phyloP scores from a whole-genome alignment of 768 basidiomycete genomes.

The Boletus speciosus region DNA sequence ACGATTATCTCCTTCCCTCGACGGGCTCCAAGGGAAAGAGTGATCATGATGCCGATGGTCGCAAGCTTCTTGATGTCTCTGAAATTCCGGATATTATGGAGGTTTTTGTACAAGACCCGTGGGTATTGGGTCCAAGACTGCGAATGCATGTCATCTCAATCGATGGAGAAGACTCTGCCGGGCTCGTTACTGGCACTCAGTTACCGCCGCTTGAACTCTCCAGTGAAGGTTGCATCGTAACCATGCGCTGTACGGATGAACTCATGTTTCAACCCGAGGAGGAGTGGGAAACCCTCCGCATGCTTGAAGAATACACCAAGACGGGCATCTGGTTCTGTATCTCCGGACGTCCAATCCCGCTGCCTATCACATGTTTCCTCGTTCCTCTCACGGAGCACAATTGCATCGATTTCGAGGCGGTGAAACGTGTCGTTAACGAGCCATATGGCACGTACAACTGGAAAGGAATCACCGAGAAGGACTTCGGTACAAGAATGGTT shows the following conservation, averaged over 20 bases:
- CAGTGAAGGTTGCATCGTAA: constrained; percentile 28
- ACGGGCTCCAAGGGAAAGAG: constrained; percentile 47
- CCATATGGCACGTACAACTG: constrained; percentile 55
- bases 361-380: constrained; percentile 57
- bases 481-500: constrained; percentile 51
- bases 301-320: constrained; percentile 66
- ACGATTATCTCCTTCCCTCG: constrained; percentile 78
- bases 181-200: constrained; percentile 62
- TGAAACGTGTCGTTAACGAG: constrained; percentile 46
- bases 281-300: constrained; percentile 42
- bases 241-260: constrained; percentile 47
- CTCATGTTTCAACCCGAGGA: constrained; percentile 46
- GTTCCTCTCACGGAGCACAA: constrained; percentile 54
- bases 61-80: constrained; percentile 39
- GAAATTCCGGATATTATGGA: constrained; percentile 52
- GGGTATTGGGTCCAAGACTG: constrained; percentile 52
- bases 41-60: constrained; percentile 53
- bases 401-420: constrained; percentile 56
- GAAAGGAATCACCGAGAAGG: constrained; percentile 45
- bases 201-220: constrained; percentile 48
- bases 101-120: constrained; percentile 64
- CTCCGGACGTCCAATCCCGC: constrained; percentile 52
- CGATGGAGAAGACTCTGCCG: constrained; percentile 49
- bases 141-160: constrained; percentile 64
- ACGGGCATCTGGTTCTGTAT: constrained; percentile 59